Evolutionary conservation across 2,329 filamentous ascomycete genomes (phyloP).

Genomic region (Colletotrichum sp.): DNA sequence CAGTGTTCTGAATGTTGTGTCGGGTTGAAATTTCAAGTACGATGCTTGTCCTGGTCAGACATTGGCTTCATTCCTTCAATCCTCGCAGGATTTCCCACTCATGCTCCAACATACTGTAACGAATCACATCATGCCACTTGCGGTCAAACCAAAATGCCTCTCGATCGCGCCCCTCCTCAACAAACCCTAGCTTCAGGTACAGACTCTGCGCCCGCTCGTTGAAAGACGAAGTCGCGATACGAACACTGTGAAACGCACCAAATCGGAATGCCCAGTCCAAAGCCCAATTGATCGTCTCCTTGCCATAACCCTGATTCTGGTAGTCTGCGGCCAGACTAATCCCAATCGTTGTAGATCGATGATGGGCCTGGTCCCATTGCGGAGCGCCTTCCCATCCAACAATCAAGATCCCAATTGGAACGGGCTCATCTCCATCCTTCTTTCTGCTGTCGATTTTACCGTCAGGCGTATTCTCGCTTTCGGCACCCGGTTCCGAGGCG

Average conservation of each 20-base stretch:
- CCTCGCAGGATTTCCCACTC: neutral
- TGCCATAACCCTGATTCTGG: neutral
- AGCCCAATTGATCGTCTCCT: neutral
- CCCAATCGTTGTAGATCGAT: neutral
- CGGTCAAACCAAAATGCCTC: neutral
- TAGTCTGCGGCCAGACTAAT: neutral
- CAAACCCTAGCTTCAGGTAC: neutral
- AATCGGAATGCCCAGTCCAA: neutral
- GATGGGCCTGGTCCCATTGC: neutral
- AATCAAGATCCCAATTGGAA: neutral
- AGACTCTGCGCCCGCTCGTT: neutral
- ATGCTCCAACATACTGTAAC: neutral
- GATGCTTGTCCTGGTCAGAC: fast-evolving
- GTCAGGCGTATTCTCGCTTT: neutral
- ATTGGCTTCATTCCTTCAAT: fast-evolving
- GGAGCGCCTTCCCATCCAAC: neutral
- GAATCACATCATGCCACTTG: neutral
- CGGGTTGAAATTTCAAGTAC: fast-evolving
- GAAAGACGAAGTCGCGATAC: neutral
- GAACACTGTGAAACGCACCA: neutral
- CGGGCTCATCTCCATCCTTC: neutral
- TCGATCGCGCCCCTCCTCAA: neutral
- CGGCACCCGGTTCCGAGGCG: fast-evolving
- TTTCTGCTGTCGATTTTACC: fast-evolving
- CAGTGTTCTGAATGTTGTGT: fast-evolving